These are phyloP conservation scores for Arthrobotrys sphaeroides DNA, from an alignment of 2,329 filamentous ascomycete species.

Conservation along the genomic window DNA sequence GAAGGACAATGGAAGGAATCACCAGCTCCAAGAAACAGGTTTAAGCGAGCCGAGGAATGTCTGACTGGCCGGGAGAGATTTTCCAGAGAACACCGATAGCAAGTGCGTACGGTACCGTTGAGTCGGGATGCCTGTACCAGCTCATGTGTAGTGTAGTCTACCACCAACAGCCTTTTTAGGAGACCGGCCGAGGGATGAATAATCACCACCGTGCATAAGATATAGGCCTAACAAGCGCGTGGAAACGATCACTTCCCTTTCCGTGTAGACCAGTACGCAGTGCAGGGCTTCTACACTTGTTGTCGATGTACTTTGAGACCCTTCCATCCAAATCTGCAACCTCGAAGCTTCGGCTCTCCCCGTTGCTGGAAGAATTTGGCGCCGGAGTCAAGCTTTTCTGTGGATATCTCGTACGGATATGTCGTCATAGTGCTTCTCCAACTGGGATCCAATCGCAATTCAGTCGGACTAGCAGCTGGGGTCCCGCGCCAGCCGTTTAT, in stretches of 20 bases:
- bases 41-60: constrained; percentile 19
- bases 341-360: constrained; percentile 27
- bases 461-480: constrained; percentile 16
- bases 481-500: constrained; percentile 43
- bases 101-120: neutral
- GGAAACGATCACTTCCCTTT: neutral
- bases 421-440: constrained; percentile 30
- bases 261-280: no score
- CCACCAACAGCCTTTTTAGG: neutral
- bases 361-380: constrained; percentile 27
- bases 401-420: constrained; percentile 21
- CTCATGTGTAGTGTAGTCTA: no score
- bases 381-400: constrained; percentile 16
- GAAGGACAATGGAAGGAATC: neutral
- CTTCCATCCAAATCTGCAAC: constrained; percentile 19
- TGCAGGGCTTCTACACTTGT: no score
- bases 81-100: constrained; percentile 1
- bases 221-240: constrained; percentile 25
- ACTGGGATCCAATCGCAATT: neutral
- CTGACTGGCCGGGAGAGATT: neutral
- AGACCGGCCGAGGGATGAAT: constrained; percentile 38
- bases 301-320: neutral
- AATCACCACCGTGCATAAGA: neutral
- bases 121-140: neutral
- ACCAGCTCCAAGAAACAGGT: neutral